Base-by-base conservation (phyloP, 345 rosid genomes). In the Gossypium bickii region DNA sequence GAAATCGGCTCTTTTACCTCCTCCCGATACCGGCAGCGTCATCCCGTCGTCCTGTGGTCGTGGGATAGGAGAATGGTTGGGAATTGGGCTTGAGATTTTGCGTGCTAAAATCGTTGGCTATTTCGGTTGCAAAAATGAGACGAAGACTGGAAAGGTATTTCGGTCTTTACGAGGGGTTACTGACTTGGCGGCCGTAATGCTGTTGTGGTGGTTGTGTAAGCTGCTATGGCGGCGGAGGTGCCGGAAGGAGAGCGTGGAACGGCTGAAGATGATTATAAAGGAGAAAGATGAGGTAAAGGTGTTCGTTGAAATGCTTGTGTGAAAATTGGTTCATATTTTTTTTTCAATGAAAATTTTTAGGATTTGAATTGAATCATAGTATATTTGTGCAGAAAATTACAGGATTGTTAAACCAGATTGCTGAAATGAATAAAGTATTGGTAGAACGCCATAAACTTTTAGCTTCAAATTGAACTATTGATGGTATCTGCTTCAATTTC, bases 351-450 rank as follows among this genome's bases (percentile, higher is more conserved):
- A 12, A 59, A 59, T 24, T 24, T 12, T 25, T 59, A 8, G 64
- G 12, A 60, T 60, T 12, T 60, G 13, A 38, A 13, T 41, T 43
- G 10, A 64, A 41, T 63, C 9, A 41, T 34, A 12, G 6, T 3
- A 11, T 18, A 44, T 44, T 34, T 71, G 55, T n/a, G 55, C 88
- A 87, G 93, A 84, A 80, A 78, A 87, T 89, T 67, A 53, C 63
- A 58, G 73, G 82, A 78, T 87, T 89, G 1, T 72, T 87, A 80
- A 80, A 80, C 57, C 88, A 87, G 71, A 84, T 89, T 34, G 92
- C 84, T 73, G 81, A 86, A 66, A 83, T 86, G 86, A 89, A 89
- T 70, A 84, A 87, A 76, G 71, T 85, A 65, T 76, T 89, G 11
- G 7, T 89, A n/a, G 78, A 70, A 8, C 88, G 82, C 11, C 90